Conservation (phyloP, 2,329 filamentous ascomycete species). For the Diaporthe vexans region DNA sequence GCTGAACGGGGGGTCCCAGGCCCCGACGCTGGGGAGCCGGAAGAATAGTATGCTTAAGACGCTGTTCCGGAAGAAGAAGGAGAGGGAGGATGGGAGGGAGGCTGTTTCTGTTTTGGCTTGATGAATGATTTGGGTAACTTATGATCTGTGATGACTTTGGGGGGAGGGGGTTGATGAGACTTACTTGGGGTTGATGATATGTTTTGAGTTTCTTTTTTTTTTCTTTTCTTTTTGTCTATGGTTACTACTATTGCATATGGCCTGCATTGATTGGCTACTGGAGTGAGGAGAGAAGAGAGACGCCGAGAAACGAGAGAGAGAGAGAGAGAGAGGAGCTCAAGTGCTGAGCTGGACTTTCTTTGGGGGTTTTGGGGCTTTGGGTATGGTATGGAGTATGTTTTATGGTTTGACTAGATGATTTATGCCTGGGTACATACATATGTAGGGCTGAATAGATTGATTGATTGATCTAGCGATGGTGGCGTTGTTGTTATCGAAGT, state of each 20-base stretch:
- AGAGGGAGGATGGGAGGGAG: conserved; percentile 55
- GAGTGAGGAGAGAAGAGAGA: neutral
- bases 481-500: too few species aligned
- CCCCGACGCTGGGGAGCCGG: conserved; percentile 54
- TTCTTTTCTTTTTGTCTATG: neutral
- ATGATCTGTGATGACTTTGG: neutral
- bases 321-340: conserved; percentile 13
- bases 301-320: neutral
- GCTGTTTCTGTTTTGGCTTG: conserved; percentile 40
- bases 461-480: too few species aligned
- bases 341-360: conserved; percentile 34
- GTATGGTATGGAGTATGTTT: too few species aligned
- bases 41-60: conserved; percentile 70
- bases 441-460: too few species aligned
- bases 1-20: conserved; percentile 49
- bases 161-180: neutral
- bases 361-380: neutral
- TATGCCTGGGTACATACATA: too few species aligned
- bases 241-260: neutral
- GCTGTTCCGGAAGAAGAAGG: conserved; percentile 70
- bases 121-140: neutral
- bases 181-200: too few species aligned
- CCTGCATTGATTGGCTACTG: neutral
- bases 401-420: too few species aligned
- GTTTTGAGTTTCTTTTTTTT: too few species aligned